These are phyloP conservation scores for Tolypocladium capitatum DNA, from an alignment of 2,329 filamentous ascomycete genomes.

Conservation along the genomic window DNA sequence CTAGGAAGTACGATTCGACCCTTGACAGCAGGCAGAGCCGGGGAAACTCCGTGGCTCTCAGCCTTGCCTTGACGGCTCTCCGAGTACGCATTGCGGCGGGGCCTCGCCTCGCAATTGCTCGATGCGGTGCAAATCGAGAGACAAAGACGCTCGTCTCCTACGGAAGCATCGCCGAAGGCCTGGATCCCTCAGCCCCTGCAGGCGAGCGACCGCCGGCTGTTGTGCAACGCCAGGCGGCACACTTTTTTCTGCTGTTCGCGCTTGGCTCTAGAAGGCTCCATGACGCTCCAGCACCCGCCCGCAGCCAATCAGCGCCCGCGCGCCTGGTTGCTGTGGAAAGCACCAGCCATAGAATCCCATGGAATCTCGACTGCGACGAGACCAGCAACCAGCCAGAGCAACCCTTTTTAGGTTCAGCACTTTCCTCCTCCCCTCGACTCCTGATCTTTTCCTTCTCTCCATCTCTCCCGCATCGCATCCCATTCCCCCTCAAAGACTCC, in stretches of 20 bases:
- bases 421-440: conserved; percentile 10
- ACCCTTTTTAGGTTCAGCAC: conserved; percentile 23
- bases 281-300: conserved; percentile 2
- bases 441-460: conserved; percentile 10
- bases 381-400: conserved; percentile 8
- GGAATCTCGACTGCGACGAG: conserved; percentile 23
- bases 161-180: not conserved
- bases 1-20: too few relatives aligned
- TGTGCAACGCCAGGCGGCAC: not conserved
- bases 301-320: conserved; percentile 13
- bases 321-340: conserved; percentile 11
- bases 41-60: not conserved
- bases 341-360: conserved; percentile 30
- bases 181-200: not conserved
- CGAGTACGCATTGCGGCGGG: not conserved
- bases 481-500: conserved; percentile 2
- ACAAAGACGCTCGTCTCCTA: too few relatives aligned
- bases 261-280: conserved; percentile 15
- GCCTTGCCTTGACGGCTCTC: not conserved
- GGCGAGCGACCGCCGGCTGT: not conserved
- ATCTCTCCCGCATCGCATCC: conserved; percentile 9
- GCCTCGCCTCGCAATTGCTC: not conserved
- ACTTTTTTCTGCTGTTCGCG: not conserved
- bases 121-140: not conserved
- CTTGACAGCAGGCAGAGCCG: not conserved